Evolutionary conservation across 2,329 filamentous ascomycete genomes (phyloP).

Genomic region (Xylariaceae sp.): DNA sequence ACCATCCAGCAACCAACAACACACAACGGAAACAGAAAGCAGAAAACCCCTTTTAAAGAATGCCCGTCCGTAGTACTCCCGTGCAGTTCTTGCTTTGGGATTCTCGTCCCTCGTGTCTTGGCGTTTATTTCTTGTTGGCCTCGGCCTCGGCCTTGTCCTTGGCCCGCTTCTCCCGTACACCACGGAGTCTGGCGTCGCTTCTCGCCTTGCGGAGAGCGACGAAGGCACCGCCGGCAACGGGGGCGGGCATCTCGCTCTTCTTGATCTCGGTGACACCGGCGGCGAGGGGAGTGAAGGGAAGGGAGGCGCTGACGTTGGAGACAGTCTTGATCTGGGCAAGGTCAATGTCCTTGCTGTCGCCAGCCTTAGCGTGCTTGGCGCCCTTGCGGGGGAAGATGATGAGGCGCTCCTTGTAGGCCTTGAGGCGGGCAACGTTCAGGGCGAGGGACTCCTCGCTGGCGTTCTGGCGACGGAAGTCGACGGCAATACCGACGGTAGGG

Average conservation of each 20-base stretch:
- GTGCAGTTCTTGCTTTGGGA: constrained; percentile 28
- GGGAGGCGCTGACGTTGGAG: constrained; percentile 49
- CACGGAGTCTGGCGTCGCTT: constrained; percentile 73
- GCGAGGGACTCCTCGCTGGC: constrained; percentile 91
- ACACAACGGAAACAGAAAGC: constrained; percentile 29
- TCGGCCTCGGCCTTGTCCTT: constrained; percentile 83
- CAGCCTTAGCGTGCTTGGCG: constrained; percentile 82
- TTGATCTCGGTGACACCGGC: constrained; percentile 67
- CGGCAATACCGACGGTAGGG: constrained; percentile 91
- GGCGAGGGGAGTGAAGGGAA: constrained; percentile 69
- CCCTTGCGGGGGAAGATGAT: constrained; percentile 97
- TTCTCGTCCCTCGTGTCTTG: constrained; percentile 20
- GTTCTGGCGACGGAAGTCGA: constrained; percentile 96
- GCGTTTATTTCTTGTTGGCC: constrained; percentile 75
- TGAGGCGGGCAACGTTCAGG: constrained; percentile 93
- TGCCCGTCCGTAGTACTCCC: constrained; percentile 34
- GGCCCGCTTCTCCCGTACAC: constrained; percentile 87
- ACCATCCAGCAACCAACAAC: constrained; percentile 26
- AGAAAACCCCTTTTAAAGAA: constrained; percentile 30
- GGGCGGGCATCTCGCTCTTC: constrained; percentile 73
- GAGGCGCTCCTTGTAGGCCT: constrained; percentile 93
- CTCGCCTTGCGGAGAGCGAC: constrained; percentile 77
- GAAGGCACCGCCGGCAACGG: constrained; percentile 79
- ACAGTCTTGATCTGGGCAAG: constrained; percentile 58
- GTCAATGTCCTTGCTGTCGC: constrained; percentile 79